These are phyloP conservation scores for Tilletia walkeri DNA, from an alignment of 1,284 basidiomycete genomes.

Conservation along the genomic window DNA sequence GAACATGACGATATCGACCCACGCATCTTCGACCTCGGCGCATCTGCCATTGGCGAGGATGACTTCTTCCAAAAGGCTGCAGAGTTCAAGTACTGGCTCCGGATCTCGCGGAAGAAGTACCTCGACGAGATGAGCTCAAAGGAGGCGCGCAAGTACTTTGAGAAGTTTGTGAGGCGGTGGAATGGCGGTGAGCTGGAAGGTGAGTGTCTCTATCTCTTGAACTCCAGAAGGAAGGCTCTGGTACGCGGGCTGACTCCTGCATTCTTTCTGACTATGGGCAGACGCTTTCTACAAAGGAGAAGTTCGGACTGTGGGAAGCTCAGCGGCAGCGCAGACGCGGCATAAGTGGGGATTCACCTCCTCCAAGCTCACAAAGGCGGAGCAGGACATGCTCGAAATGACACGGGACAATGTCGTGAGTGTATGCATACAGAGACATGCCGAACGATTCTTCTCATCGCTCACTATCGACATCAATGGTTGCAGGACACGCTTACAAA, in stretches of 20 bases:
- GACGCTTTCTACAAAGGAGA: slow-evolving; percentile 23
- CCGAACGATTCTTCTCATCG: background rate
- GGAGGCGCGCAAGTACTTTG: slow-evolving; percentile 37
- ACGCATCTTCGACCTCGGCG: slow-evolving; percentile 18
- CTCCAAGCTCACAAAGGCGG: slow-evolving; percentile 21
- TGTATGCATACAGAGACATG: background rate
- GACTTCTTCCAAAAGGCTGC: slow-evolving; percentile 33
- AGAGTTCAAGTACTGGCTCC: slow-evolving; percentile 43
- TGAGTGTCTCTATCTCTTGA: slow-evolving; percentile 16
- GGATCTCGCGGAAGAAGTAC: slow-evolving; percentile 26
- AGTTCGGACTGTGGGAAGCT: slow-evolving; percentile 9
- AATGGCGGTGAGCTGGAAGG: slow-evolving; percentile 29
- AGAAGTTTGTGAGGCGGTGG: slow-evolving; percentile 34
- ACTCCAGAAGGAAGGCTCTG: background rate
- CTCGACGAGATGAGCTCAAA: slow-evolving; percentile 36
- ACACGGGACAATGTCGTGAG: slow-evolving; percentile 29
- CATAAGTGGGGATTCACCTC: slow-evolving; percentile 31
- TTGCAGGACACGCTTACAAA: slow-evolving; percentile 35
- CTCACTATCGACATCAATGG: background rate
- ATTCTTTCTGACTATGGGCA: background rate
- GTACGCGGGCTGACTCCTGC: background rate
- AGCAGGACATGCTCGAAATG: slow-evolving; percentile 26
- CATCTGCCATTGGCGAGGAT: slow-evolving; percentile 20
- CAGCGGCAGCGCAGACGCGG: slow-evolving; percentile 26
- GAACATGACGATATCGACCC: background rate